Percentiles rank a stretch among this genome's conserved stretches.
Conservation (phyloP, 768 basidiomycete species). For the Lentinula lateritia region DNA sequence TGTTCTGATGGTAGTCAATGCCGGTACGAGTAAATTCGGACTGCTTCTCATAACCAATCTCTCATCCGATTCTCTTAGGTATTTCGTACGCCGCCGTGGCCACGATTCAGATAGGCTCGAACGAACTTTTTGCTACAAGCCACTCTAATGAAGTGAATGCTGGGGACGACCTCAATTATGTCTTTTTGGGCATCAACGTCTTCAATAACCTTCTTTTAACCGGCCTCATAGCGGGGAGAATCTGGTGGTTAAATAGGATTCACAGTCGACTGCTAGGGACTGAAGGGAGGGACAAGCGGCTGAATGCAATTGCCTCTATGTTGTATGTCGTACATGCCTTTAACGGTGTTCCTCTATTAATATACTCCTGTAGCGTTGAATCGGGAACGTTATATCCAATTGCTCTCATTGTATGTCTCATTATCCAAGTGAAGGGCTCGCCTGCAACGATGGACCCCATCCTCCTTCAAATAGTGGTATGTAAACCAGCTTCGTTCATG, state of each 20-base stretch:
- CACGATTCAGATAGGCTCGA: not conserved
- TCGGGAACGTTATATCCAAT: slow-evolving; percentile 4
- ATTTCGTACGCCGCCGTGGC: not conserved
- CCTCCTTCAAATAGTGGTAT: slow-evolving; percentile 1
- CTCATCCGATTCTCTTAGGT: not conserved
- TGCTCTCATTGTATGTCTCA: slow-evolving; percentile 1
- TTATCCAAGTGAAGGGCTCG: slow-evolving; percentile 1
- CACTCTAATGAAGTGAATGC: not conserved
- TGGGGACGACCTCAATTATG: not conserved
- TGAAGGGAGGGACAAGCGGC: not conserved
- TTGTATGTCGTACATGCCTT: not conserved
- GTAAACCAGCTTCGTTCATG: not conserved
- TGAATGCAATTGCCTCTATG: slow-evolving; percentile 2
- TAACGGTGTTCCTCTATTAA: not conserved
- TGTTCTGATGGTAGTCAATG: not conserved
- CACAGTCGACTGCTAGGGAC: not conserved
- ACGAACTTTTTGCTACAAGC: not conserved
- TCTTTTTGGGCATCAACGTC: not conserved
- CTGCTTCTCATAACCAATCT: not conserved
- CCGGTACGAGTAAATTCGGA: not conserved
- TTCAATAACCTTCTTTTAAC: not conserved
- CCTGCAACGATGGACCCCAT: not conserved
- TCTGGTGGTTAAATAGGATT: not conserved
- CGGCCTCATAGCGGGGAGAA: not conserved
- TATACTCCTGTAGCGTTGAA: not conserved